A percentile compares a stretch with the other conserved stretches of the same genome.
Evolutionary conservation across 331 rosid genomes (phyloP).

Genomic region (Stylosanthes scabra): DNA sequence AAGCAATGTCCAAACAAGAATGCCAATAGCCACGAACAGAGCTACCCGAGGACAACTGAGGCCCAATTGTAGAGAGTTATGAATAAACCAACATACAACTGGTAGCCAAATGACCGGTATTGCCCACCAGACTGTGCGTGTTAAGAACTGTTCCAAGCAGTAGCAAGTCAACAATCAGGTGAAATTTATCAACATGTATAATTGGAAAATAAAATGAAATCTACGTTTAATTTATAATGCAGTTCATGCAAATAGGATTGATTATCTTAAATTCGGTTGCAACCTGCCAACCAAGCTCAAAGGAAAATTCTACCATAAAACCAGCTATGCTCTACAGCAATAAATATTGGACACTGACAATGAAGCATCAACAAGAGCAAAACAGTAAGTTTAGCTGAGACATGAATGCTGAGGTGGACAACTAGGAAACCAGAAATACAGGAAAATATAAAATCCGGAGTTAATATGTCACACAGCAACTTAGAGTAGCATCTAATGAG

Average conservation of each 20-base stretch:
- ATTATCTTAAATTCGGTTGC: conserved; percentile 14
- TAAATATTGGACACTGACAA: neutral
- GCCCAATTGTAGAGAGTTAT: conserved; percentile 67
- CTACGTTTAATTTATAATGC: neutral
- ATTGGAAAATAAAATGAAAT: conserved; percentile 17
- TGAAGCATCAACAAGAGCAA: conserved; percentile 16
- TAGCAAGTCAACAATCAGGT: conserved; percentile 41
- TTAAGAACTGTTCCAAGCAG: conserved; percentile 74
- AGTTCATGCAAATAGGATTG: conserved; percentile 7
- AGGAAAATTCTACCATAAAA: neutral
- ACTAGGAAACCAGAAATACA: conserved; percentile 21
- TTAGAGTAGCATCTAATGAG: conserved; percentile 14
- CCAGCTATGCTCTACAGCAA: conserved; percentile 8
- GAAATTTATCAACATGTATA: conserved; percentile 2
- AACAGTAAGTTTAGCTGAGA: conserved; percentile 21
- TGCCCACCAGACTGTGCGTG: conserved; percentile 96
- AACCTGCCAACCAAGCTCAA: conserved; percentile 16
- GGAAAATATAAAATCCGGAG: neutral
- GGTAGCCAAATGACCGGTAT: conserved; percentile 93
- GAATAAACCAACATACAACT: conserved; percentile 70
- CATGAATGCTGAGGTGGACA: neutral
- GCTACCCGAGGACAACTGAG: conserved; percentile 59
- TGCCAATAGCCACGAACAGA: conserved; percentile 60
- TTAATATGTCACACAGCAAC: neutral
- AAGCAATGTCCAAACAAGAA: conserved; percentile 77